These are phyloP conservation scores for Termitomyces eurrhizus DNA, from an alignment of 768 basidiomycete species.

Conservation along the genomic window DNA sequence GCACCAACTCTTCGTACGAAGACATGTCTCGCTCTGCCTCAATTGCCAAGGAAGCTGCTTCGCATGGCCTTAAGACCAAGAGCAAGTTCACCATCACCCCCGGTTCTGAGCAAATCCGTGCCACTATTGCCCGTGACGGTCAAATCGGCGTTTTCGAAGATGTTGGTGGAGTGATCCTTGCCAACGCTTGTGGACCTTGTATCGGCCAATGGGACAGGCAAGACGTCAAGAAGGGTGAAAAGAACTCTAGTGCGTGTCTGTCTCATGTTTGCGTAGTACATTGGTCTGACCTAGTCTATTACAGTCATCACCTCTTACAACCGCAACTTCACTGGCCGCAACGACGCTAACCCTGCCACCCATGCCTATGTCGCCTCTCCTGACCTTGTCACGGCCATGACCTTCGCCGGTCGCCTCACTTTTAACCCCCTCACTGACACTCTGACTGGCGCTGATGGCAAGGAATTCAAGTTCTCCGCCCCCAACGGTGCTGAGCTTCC, in stretches of 20 bases:
- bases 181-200: slow-evolving; percentile 98
- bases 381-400: slow-evolving; percentile 94
- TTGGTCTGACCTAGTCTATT: slow-evolving; percentile 10
- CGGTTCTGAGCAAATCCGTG: slow-evolving; percentile 96
- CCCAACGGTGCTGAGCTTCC: slow-evolving; percentile 92
- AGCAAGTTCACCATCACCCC: slow-evolving; percentile 98
- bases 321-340: slow-evolving; percentile 99
- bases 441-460: slow-evolving; percentile 87
- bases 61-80: slow-evolving; percentile 84
- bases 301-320: slow-evolving; percentile 98
- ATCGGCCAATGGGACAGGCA: slow-evolving; percentile 99
- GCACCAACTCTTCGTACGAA: slow-evolving; percentile 99
- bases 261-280: neutral
- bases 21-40: slow-evolving; percentile 98
- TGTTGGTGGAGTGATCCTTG: slow-evolving; percentile 90
- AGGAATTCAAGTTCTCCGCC: slow-evolving; percentile 94
- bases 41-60: slow-evolving; percentile 84
- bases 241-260: slow-evolving; percentile 80
- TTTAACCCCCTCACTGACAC: slow-evolving; percentile 97
- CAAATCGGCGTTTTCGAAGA: slow-evolving; percentile 84
- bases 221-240: slow-evolving; percentile 95
- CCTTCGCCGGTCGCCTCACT: slow-evolving; percentile 88
- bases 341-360: slow-evolving; percentile 98
- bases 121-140: slow-evolving; percentile 96
- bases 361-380: slow-evolving; percentile 95